A percentile compares a stretch with the other conserved stretches of the same genome.
Conservation (phyloP, 495 filamentous ascomycete species). For the Elaphomyces granulatus region DNA sequence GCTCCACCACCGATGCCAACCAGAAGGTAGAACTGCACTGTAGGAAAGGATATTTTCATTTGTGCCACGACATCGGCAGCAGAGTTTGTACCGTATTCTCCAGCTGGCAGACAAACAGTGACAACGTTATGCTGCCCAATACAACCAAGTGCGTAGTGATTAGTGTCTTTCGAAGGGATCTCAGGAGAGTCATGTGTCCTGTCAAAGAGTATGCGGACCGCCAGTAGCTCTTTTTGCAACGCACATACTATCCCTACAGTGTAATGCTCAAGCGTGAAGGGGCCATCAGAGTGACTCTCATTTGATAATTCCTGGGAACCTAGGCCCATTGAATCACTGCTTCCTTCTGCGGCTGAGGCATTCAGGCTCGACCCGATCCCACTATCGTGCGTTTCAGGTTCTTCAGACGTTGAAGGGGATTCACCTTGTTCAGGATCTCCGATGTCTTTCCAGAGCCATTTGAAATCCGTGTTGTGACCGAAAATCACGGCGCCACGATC, state of each 20-base stretch:
- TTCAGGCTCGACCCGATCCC: slow-evolving; percentile 7
- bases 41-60: slow-evolving; percentile 23
- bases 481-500: slow-evolving; percentile 13
- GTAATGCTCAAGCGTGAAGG: too few species aligned
- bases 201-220: slow-evolving; percentile 24
- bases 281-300: too few species aligned
- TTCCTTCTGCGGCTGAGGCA: too few species aligned
- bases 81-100: background rate
- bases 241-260: slow-evolving; percentile 3
- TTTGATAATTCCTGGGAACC: too few species aligned
- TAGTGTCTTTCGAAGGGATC: slow-evolving; percentile 11
- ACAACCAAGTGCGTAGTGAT: slow-evolving; percentile 20
- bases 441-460: slow-evolving; percentile 7
- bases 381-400: slow-evolving; percentile 3
- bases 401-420: background rate
- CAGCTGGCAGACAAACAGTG: slow-evolving; percentile 6
- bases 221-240: slow-evolving; percentile 15
- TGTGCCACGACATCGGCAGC: slow-evolving; percentile 17
- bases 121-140: slow-evolving; percentile 27
- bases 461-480: slow-evolving; percentile 9
- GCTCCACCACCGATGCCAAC: slow-evolving; percentile 33
- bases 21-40: slow-evolving; percentile 26
- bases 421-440: slow-evolving; percentile 7
- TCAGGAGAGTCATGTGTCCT: slow-evolving; percentile 7
- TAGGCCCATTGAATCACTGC: too few species aligned